phyloP scores from a whole-genome alignment of 2,329 filamentous ascomycete genomes.

The Colletotrichum kahawae region DNA sequence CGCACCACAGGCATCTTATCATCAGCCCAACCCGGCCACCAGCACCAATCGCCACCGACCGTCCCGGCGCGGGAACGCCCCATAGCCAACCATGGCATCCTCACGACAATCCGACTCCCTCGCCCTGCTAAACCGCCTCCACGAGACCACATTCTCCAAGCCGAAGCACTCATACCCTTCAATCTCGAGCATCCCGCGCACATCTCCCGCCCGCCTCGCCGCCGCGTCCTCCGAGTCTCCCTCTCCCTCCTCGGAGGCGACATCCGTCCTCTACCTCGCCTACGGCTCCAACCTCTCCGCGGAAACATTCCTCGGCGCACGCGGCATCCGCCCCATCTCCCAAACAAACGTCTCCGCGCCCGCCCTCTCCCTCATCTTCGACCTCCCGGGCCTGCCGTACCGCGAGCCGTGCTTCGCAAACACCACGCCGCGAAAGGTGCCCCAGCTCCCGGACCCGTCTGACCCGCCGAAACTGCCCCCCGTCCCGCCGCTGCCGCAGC shows the following conservation, averaged over 20 bases:
- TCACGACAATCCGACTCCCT: background rate
- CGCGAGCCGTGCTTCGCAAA: slow-evolving; percentile 92
- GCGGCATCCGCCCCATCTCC: slow-evolving; percentile 82
- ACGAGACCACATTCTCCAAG: background rate
- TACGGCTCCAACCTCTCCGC: slow-evolving; percentile 91
- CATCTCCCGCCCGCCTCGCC: slow-evolving; percentile 42
- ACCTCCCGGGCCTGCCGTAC: slow-evolving; percentile 86
- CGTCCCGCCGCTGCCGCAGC: slow-evolving; percentile 25
- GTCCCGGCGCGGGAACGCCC: background rate
- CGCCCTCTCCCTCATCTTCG: slow-evolving; percentile 78
- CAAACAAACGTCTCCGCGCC: slow-evolving; percentile 84
- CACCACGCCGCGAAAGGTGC: slow-evolving; percentile 64
- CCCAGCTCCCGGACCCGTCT: slow-evolving; percentile 40
- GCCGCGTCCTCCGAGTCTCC: slow-evolving; percentile 28
- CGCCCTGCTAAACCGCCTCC: background rate
- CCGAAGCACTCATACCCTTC: slow-evolving; percentile 28
- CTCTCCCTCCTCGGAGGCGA: slow-evolving; percentile 36
- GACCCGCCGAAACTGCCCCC: slow-evolving; percentile 33
- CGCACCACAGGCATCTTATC: background rate
- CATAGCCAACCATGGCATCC: background rate
- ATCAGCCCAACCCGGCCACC: background rate
- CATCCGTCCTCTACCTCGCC: slow-evolving; percentile 75
- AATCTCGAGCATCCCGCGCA: slow-evolving; percentile 37
- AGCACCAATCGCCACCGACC: background rate
- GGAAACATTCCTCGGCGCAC: slow-evolving; percentile 77